Evolutionary conservation across 176 grass and related monocot genomes (phyloP).

Genomic region (Eragrostis nindensis): DNA sequence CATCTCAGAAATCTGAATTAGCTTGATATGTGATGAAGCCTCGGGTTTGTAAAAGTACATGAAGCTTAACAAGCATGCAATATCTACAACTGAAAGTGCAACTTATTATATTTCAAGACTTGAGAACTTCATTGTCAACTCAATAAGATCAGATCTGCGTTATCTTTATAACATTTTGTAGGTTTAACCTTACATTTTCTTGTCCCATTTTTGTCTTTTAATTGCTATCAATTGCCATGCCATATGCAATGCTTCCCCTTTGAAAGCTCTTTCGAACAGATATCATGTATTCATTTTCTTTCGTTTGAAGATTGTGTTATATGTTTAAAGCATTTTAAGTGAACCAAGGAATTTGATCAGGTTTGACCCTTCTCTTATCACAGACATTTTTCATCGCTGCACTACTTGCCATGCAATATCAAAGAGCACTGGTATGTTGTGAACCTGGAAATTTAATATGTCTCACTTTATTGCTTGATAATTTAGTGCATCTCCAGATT

Average conservation of each 20-base stretch:
- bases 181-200: not conserved
- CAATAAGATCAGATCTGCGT: not conserved
- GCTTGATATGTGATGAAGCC: not conserved
- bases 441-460: slow-evolving; percentile 14
- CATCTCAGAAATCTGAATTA: not conserved
- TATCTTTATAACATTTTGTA: slow-evolving; percentile 3
- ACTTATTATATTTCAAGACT: slow-evolving; percentile 23
- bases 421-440: slow-evolving; percentile 74
- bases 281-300: not conserved
- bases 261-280: not conserved
- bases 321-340: slow-evolving; percentile 10
- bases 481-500: slow-evolving; percentile 9
- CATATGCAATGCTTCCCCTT: not conserved
- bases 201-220: slow-evolving; percentile 17
- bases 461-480: slow-evolving; percentile 3
- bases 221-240: not conserved
- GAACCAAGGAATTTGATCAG: slow-evolving; percentile 28
- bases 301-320: not conserved
- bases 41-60: not conserved
- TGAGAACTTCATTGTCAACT: not conserved
- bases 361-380: slow-evolving; percentile 31
- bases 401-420: slow-evolving; percentile 94
- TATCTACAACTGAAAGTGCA: not conserved
- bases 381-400: slow-evolving; percentile 99
- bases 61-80: slow-evolving; percentile 12